A percentile compares a stretch with the other conserved stretches of the same genome.
Evolutionary conservation across 345 rosid species (phyloP).

Genomic region (Eutrema japonicum): DNA sequence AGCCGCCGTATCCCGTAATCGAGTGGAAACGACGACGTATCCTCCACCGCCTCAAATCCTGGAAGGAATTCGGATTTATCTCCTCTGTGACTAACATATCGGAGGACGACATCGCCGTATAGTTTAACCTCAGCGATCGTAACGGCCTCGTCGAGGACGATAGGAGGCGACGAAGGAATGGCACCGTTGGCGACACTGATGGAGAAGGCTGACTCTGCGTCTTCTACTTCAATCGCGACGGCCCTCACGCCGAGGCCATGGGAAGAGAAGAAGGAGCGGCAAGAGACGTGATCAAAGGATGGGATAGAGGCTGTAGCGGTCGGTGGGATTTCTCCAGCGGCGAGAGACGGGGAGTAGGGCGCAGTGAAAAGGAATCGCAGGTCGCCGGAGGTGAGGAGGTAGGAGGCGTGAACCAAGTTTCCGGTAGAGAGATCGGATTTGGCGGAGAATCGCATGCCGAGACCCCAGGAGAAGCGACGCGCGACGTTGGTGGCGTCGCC

Average conservation of each 20-base stretch:
- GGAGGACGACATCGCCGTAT: constrained; percentile 83
- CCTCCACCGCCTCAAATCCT: constrained; percentile 60
- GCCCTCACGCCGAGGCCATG: constrained; percentile 83
- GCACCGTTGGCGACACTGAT: constrained; percentile 74
- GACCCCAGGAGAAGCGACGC: constrained; percentile 91
- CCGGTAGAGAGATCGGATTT: constrained; percentile 97
- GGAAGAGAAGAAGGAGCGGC: constrained; percentile 59
- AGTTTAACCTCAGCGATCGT: constrained; percentile 72
- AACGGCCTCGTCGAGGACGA: constrained; percentile 51
- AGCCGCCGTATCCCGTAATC: constrained; percentile 78
- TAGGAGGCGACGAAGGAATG: constrained; percentile 55
- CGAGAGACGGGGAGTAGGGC: constrained; percentile 79
- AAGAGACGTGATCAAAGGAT: constrained; percentile 47
- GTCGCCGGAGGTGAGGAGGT: constrained; percentile 80
- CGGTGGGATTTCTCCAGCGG: constrained; percentile 44
- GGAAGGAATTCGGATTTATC: constrained; percentile 51
- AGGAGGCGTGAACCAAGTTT: constrained; percentile 77
- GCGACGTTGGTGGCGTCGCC: constrained; percentile 78
- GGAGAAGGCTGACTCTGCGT: constrained; percentile 66
- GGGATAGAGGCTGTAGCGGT: constrained; percentile 62
- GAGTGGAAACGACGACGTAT: constrained; percentile 56
- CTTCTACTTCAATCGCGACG: constrained; percentile 71
- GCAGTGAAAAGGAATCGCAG: constrained; percentile 83
- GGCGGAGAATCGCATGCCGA: constrained; percentile 79
- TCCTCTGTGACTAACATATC: constrained; percentile 64